Base-by-base conservation (phyloP, 257 asterid species). In the Linderniella brevidens region DNA sequence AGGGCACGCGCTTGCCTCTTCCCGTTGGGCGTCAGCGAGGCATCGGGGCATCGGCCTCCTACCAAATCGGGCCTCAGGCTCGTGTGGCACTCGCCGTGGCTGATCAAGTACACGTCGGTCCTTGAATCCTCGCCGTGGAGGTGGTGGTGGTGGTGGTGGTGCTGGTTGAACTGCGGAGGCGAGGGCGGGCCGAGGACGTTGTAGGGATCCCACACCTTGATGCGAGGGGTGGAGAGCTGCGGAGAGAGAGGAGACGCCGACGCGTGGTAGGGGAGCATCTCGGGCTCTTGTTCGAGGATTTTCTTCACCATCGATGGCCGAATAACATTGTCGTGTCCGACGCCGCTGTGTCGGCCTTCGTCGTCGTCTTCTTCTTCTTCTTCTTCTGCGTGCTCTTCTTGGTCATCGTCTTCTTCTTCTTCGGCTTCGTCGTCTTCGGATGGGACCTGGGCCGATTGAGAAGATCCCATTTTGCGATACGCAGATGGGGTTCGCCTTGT, bases 191-290 rank as follows among this genome's bases (percentile, higher is more conserved):
- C 86, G 14, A 88, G 82, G 37, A 88, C 94, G 49, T 88, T 75
- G 76, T 76, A 85, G 5, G 98, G 96, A 64, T 88, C 96, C 96
- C 94, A 88, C 11, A 88, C 96, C 76, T 81, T 88, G 61, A 85
- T 90, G 8, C 94, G 75, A 1, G 96, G 85, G 16, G 94, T 65
- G 52, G 98, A 88, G 13, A 79, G 82, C 85, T 88, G 98, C 29
- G 98, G 95, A 45, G 94, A 84, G 0, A 88, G 84, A 8, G 98
- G 98, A 8, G 98, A 88, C 6, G 96, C 98, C 35, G 98, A 84
- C 48, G 93, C 78, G 75, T 88, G 94, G 71, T 82, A 90, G n/a
- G 96, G 94, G 49, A 81, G 77, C 77, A 81, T 88, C 58, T 88
- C 98, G 5, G 98, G 98, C 59, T 88, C 98, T 58, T 88, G 98